Base-by-base conservation (phyloP, 768 basidiomycete species). In the Lactarius deliciosus region DNA sequence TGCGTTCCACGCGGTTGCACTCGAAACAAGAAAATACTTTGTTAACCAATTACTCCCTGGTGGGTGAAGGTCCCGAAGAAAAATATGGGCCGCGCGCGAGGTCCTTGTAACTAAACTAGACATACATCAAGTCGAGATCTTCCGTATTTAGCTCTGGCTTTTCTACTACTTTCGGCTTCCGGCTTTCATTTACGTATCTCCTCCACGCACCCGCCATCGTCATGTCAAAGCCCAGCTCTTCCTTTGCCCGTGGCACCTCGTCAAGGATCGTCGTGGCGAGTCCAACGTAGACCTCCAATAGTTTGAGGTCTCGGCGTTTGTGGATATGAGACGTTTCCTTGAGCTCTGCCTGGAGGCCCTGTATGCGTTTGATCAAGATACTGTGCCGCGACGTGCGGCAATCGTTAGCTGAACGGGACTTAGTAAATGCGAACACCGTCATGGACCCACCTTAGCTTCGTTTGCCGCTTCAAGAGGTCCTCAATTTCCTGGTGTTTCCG, bases 401-500 rank as follows among this genome's bases (percentile, higher is more conserved):
- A 34, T 13, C 32, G 47, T 20, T 0, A 43, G n/a, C 7, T 7
- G n/a, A 22, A 18, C 8, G 1, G 2, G n/a, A 30, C 18, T 8
- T 36, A 18, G 7, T 10, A 20, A 11, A 3, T 0, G 25, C 25
- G 10, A 53, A 2, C 22, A 5, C 32, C 5, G 5, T 20, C 9
- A 9, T 41, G 38, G 7, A 60, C 63, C 18, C 50, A 68, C 66
- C 2, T 56, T 25, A 68, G 34, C 4, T 45, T 20, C n/a, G 67
- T 64, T 61, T 40, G 67, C 22, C 43, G 68, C 36, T 57, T 41
- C 63, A 70, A 61, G 2, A 65, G 57, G 10, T 28, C 63, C n/a
- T 70, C 69, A n/a, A 70, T 64, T 10, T 30, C 64, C 30, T 69
- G 43, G 18, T 70, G 69, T 32, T n/a, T 47, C 30, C 38, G 56